Evolutionary conservation across 345 rosid genomes (phyloP).

Genomic region (Eucalyptus microcorys): DNA sequence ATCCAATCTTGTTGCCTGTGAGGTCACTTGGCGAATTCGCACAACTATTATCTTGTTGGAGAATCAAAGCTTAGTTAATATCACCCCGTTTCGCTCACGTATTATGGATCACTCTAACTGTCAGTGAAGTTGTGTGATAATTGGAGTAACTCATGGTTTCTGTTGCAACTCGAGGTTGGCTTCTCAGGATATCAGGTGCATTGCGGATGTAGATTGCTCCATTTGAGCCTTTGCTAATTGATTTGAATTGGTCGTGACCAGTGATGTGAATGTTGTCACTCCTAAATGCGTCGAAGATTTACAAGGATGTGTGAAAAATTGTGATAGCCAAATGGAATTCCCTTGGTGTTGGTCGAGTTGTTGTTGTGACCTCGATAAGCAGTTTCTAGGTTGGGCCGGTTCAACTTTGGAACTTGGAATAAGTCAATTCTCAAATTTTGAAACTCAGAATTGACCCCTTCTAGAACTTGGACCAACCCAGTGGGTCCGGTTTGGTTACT

Average conservation of each 20-base stretch:
- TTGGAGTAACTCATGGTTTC: not conserved
- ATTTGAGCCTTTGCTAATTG: not conserved
- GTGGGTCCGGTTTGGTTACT: no score
- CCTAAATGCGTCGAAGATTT: fast-evolving
- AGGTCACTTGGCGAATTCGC: not conserved
- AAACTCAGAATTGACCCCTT: fast-evolving
- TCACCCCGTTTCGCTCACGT: no score
- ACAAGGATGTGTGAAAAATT: no score
- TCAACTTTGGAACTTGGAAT: no score
- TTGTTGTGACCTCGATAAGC: no score
- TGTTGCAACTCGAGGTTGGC: not conserved
- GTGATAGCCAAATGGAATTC: no score
- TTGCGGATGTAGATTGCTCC: not conserved
- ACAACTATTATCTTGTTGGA: not conserved
- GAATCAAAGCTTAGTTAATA: not conserved
- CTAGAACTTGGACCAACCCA: no score
- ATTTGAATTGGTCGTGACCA: not conserved
- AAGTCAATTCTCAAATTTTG: no score
- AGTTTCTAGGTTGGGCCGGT: no score
- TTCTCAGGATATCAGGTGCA: not conserved
- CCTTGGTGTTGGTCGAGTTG: no score
- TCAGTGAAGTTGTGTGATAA: not conserved
- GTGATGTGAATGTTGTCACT: not conserved
- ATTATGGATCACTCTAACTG: no score
- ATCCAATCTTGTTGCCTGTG: not conserved